Conservation (phyloP, 371 early-diverging fungal genomes). For the Haplosporangium sp. region DNA sequence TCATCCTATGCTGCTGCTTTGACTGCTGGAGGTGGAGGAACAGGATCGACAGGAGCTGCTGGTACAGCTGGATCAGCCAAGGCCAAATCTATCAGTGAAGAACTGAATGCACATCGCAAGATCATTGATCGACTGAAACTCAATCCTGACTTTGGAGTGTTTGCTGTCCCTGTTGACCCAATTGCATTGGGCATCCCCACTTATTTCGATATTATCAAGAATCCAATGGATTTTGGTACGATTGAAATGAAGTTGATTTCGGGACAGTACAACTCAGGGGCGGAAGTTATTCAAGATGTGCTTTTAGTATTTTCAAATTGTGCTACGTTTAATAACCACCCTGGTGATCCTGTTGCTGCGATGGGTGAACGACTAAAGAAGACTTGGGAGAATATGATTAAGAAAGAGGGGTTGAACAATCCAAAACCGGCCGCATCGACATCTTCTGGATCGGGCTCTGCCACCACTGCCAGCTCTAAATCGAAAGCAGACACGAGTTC, state of each 20-base stretch:
- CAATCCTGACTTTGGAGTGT: slow-evolving; percentile 58
- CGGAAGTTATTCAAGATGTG: slow-evolving; percentile 63
- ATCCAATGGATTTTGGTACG: slow-evolving; percentile 98
- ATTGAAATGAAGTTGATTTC: slow-evolving; percentile 78
- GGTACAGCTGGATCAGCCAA: slow-evolving; percentile 15
- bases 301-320: slow-evolving; percentile 68
- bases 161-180: slow-evolving; percentile 80
- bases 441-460: neutral
- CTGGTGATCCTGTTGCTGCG: slow-evolving; percentile 40
- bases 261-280: slow-evolving; percentile 57
- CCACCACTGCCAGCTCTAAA: slow-evolving; percentile 2
- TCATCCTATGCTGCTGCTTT: slow-evolving; percentile 16
- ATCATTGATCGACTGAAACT: slow-evolving; percentile 58
- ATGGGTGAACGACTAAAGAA: slow-evolving; percentile 44
- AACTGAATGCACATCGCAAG: slow-evolving; percentile 38
- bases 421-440: slow-evolving; percentile 1
- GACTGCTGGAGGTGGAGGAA: neutral
- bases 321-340: slow-evolving; percentile 46
- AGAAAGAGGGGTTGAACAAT: slow-evolving; percentile 42
- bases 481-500: slow-evolving; percentile 12
- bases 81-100: slow-evolving; percentile 24
- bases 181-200: slow-evolving; percentile 78
- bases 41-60: neutral
- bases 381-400: slow-evolving; percentile 39
- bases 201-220: slow-evolving; percentile 87